Percentiles rank a stretch among this genome's conserved stretches.
These are phyloP conservation scores for Irpex sp. DNA, from an alignment of 1,284 basidiomycete species.

Conservation along the genomic window DNA sequence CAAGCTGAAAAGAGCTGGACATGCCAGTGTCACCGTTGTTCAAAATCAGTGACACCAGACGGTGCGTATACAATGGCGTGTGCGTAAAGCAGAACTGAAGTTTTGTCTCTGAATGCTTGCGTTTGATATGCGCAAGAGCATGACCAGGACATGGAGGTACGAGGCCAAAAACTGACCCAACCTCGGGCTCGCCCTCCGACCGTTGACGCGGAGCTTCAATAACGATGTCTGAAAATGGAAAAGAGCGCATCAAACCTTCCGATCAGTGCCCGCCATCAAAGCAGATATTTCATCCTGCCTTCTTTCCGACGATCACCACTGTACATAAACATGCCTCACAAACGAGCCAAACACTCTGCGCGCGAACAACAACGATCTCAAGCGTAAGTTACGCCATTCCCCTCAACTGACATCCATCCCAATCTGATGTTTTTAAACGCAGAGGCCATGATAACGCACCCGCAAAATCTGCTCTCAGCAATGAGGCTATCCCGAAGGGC, in stretches of 20 bases:
- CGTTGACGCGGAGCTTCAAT: too few species aligned
- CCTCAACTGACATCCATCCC: background rate
- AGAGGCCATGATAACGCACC: slow-evolving; percentile 42
- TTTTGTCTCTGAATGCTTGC: too few species aligned
- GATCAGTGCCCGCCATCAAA: background rate
- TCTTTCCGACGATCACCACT: background rate
- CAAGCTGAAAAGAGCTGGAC: too few species aligned
- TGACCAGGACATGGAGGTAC: too few species aligned
- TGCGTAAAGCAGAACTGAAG: too few species aligned
- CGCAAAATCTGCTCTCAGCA: slow-evolving; percentile 20
- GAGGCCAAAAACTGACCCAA: too few species aligned
- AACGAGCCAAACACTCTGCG: slow-evolving; percentile 10
- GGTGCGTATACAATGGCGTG: too few species aligned
- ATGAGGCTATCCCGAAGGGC: slow-evolving; percentile 66
- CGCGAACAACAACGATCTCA: slow-evolving; percentile 5
- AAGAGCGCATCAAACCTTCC: background rate
- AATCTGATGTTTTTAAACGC: background rate
- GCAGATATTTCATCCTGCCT: background rate
- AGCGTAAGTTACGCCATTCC: background rate
- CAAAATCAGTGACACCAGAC: too few species aligned
- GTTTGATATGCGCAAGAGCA: too few species aligned
- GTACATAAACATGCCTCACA: slow-evolving; percentile 6
- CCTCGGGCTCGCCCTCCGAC: too few species aligned
- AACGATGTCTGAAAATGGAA: background rate
- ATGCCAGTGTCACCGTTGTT: too few species aligned